Percentiles rank a stretch among this genome's conserved stretches.
These are phyloP conservation scores for Geotrichum carabidarum DNA, from an alignment of 1,139 yeast species.

Conservation along the genomic window DNA sequence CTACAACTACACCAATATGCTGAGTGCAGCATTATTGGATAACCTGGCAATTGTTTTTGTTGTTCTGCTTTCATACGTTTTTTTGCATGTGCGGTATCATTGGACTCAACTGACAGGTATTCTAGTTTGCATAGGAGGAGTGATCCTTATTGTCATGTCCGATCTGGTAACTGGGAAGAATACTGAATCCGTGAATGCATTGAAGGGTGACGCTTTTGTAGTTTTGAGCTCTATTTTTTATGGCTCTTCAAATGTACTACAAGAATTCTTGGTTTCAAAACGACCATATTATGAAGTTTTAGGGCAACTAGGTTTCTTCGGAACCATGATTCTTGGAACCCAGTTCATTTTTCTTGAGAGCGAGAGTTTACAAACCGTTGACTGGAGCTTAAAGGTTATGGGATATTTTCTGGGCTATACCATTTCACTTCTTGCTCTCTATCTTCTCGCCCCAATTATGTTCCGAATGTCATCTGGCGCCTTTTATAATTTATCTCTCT, in stretches of 20 bases:
- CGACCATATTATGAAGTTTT: slow-evolving; percentile 44
- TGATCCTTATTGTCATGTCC: slow-evolving; percentile 41
- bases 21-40: slow-evolving; percentile 43
- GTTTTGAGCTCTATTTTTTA: slow-evolving; percentile 44
- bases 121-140: slow-evolving; percentile 41
- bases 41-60: slow-evolving; percentile 45
- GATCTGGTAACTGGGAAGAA: slow-evolving; percentile 42
- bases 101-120: slow-evolving; percentile 44
- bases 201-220: slow-evolving; percentile 44
- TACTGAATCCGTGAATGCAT: slow-evolving; percentile 37
- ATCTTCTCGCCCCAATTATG: slow-evolving; percentile 41
- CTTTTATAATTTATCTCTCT: slow-evolving; percentile 42
- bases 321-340: slow-evolving; percentile 41
- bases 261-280: slow-evolving; percentile 44
- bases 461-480: slow-evolving; percentile 47
- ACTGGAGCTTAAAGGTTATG: slow-evolving; percentile 40
- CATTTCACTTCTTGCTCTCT: slow-evolving; percentile 38
- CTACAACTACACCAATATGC: slow-evolving; percentile 42
- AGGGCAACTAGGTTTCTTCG: slow-evolving; percentile 43
- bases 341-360: slow-evolving; percentile 44
- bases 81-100: slow-evolving; percentile 43
- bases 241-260: slow-evolving; percentile 43
- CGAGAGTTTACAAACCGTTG: slow-evolving; percentile 35
- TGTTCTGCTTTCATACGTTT: slow-evolving; percentile 39
- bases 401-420: slow-evolving; percentile 44